These are phyloP conservation scores for Cercospora brassicicola DNA, from an alignment of 2,329 filamentous ascomycete species.

Conservation along the genomic window DNA sequence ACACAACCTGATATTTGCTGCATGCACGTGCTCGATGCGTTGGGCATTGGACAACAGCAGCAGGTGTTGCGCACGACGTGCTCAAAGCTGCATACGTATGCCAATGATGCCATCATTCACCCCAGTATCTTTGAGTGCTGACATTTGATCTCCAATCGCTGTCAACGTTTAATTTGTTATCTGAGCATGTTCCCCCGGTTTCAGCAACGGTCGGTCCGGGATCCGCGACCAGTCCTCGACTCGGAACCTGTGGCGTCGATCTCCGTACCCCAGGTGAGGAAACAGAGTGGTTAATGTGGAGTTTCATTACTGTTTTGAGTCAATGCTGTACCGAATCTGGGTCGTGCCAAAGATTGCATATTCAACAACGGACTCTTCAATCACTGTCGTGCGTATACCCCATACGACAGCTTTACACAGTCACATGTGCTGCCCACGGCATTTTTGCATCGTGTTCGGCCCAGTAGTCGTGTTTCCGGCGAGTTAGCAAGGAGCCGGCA, in stretches of 20 bases:
- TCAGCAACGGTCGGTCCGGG: constrained; percentile 1
- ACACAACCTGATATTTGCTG: neutral
- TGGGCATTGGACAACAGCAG: neutral
- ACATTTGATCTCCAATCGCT: neutral
- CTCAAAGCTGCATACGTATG: neutral
- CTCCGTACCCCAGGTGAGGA: neutral
- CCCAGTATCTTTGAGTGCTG: neutral
- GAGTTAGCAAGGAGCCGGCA: neutral
- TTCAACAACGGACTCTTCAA: neutral
- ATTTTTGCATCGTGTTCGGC: neutral
- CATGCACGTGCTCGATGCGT: neutral
- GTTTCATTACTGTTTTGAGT: neutral
- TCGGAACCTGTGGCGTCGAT: neutral
- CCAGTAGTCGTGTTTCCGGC: neutral
- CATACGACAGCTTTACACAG: neutral
- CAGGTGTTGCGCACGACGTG: neutral
- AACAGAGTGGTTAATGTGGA: neutral
- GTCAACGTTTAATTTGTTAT: constrained; percentile 3
- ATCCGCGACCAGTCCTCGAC: neutral
- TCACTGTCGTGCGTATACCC: neutral
- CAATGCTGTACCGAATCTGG: neutral
- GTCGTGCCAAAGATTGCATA: neutral
- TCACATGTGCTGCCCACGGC: neutral
- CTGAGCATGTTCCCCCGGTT: neutral
- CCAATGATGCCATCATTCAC: neutral